phyloP scores from a whole-genome alignment of 176 grass and related monocot genomes.

The Panicum miliaceum region DNA sequence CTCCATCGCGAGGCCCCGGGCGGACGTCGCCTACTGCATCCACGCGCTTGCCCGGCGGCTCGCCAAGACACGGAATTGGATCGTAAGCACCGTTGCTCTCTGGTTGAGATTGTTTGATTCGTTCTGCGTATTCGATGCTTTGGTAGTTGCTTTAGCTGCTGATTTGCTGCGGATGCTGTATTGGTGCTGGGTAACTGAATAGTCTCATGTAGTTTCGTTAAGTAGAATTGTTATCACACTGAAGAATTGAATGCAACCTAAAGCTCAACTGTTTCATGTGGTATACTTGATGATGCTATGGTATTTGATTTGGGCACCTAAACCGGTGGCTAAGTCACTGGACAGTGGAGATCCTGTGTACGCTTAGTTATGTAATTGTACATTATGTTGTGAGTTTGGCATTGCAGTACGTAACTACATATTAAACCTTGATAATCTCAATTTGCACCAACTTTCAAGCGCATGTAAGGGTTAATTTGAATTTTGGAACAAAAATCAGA shows the following conservation, averaged over 20 bases:
- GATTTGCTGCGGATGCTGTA: not conserved
- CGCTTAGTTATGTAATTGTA: not conserved
- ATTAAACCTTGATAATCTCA: not conserved
- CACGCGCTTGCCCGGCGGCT: constrained; percentile 83
- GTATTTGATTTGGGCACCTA: not conserved
- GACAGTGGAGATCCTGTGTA: not conserved
- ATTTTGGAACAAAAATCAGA: not conserved
- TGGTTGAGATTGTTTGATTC: not conserved
- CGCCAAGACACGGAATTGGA: constrained; percentile 90
- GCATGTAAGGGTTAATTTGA: not conserved
- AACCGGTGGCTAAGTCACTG: not conserved
- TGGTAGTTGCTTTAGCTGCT: constrained; percentile 17
- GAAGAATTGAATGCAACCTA: not conserved
- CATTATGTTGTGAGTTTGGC: not conserved
- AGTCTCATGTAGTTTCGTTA: not conserved
- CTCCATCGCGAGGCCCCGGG: constrained; percentile 63
- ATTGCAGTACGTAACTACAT: not conserved
- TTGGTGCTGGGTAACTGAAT: not conserved
- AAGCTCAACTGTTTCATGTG: not conserved
- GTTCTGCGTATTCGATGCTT: constrained; percentile 12
- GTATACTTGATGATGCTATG: not conserved
- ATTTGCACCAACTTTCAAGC: not conserved
- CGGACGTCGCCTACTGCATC: constrained; percentile 89
- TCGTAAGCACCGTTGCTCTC: constrained; percentile 51
- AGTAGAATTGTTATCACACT: not conserved